Base-by-base conservation (phyloP, 352 stramenopile genomes). In the Globisporangium uncinulatum region DNA sequence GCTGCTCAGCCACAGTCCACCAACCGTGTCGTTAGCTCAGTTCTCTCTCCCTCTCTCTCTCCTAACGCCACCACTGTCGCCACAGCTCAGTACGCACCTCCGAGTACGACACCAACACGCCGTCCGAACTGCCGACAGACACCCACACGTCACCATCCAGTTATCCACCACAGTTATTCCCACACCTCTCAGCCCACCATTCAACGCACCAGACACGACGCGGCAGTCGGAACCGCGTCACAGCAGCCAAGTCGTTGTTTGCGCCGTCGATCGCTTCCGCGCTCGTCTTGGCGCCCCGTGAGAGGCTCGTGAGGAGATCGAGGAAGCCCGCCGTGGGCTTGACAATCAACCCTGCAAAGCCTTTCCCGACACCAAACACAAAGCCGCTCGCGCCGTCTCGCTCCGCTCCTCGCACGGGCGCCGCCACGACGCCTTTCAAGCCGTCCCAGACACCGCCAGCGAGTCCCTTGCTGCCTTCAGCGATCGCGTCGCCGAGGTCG, bases 291-390 rank as follows among this genome's bases (percentile, higher is more conserved):
- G 83, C 83, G 19, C 85, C 85, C 57, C 81, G 61, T 19, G 83
- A 94, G 31, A 93, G 60, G 57, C 78, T 92, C 15, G 83, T 94
- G 19, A 93, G 73, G 54, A 94, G 68, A 43, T 94, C 85, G 7
- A 94, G 64, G 54, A 94, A 89, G 0, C 85, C 85, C 6, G 83
- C 85, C 1, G 83, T 90, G 1, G 85, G 85, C 54, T 94, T 94
- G 2, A 93, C 83, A 7, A 94, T 83, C 42, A 94, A 65, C 19
- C 85, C 85, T 7, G 83, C 85, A 47, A 93, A 77, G 8, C 85
- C 85, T 61, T 94, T 88, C 44, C 84, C 84, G 17, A 94, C 86
- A n/a, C 84, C 84, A 24, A 94, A 73, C 4, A 94, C 79, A 51
- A 94, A 94, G 5, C 84, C 84, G 34, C 84, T 77, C 24, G 84